phyloP scores from a whole-genome alignment of 2,329 filamentous ascomycete species.

The Diaporthe ilicicola region DNA sequence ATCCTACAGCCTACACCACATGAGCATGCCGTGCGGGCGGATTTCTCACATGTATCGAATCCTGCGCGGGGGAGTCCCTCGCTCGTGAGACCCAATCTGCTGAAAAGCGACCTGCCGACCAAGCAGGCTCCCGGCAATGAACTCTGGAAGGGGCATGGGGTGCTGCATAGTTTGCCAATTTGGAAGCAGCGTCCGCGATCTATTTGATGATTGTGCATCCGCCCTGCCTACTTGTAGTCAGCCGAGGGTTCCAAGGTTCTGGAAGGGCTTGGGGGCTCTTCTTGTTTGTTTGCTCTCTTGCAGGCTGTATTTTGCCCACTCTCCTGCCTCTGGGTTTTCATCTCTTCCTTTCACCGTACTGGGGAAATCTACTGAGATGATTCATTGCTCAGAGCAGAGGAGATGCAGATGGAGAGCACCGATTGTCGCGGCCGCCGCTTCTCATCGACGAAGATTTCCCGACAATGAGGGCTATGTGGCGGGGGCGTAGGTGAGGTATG shows the following conservation, averaged over 20 bases:
- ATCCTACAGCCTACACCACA: neutral
- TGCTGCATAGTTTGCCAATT: neutral
- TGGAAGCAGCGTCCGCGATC: conserved; percentile 1
- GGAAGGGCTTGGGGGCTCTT: neutral
- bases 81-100: neutral
- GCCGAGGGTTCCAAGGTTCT: conserved; percentile 10
- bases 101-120: neutral
- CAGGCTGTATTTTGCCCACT: neutral
- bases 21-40: neutral
- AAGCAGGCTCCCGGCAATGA: conserved; percentile 19
- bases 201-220: conserved; percentile 18
- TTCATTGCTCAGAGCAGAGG: no score
- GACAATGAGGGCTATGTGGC: neutral
- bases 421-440: conserved; percentile 10
- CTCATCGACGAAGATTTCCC: neutral
- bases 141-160: neutral
- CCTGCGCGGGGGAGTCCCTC: neutral
- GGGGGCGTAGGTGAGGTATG: neutral
- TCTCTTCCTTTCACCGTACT: neutral
- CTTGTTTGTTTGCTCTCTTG: neutral
- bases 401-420: no score
- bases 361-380: no score
- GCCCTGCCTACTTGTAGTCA: neutral
- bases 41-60: conserved; percentile 1
- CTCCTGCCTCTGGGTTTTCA: neutral